Percentiles rank a stretch among this genome's conserved stretches.
phyloP scores from a whole-genome alignment of 768 basidiomycete genomes.

The Rhodotorula paludigena region DNA sequence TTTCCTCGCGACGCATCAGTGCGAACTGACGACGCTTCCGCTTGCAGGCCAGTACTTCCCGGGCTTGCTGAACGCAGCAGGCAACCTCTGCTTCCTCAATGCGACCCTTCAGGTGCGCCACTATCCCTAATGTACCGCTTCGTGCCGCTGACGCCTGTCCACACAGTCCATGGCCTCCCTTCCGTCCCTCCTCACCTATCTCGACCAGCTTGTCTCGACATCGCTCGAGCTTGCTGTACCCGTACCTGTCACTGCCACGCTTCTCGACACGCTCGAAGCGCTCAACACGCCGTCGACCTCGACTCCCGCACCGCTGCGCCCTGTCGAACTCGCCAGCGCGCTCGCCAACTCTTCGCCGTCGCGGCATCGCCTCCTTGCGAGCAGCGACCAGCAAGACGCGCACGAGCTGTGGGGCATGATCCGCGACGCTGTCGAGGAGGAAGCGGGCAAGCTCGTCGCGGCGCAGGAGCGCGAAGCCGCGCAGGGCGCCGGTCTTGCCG shows the following conservation, averaged over 20 bases:
- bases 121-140: too few species aligned
- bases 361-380: not conserved
- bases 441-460: constrained; percentile 65
- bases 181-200: constrained; percentile 70
- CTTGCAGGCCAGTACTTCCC: constrained; percentile 55
- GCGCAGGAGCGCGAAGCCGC: constrained; percentile 16
- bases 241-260: constrained; percentile 21
- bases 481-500: constrained; percentile 19
- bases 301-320: constrained; percentile 26
- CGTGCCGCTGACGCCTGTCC: constrained; percentile 34
- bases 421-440: constrained; percentile 81
- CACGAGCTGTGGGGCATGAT: constrained; percentile 96
- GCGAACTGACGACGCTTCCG: not conserved
- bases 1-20: too few species aligned
- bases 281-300: constrained; percentile 47
- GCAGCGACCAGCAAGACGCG: constrained; percentile 93
- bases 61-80: constrained; percentile 89
- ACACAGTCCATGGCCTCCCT: constrained; percentile 75
- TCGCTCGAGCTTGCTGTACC: not conserved
- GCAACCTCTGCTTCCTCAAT: constrained; percentile 97
- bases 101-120: constrained; percentile 76
- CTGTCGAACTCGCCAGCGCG: constrained; percentile 31
- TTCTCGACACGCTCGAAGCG: constrained; percentile 36
- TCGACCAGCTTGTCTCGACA: constrained; percentile 51
- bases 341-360: constrained; percentile 33